Evolutionary conservation across 805 yeast genomes (phyloP).

Genomic region (Ogataea paraovalis): DNA sequence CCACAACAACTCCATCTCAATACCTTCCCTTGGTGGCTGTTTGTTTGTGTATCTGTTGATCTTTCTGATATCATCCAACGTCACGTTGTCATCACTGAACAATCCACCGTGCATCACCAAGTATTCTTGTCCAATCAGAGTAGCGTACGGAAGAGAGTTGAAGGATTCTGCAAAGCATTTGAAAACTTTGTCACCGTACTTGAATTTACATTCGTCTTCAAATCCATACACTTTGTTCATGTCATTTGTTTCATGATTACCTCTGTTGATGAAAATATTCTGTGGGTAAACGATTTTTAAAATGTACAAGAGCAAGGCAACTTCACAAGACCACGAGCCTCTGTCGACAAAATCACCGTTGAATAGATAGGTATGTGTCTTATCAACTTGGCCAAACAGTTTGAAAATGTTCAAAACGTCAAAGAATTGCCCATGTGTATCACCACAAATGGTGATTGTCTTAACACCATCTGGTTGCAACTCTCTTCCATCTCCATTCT

Average conservation of each 20-base stretch:
- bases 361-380: slow-evolving; percentile 72
- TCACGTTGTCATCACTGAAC: slow-evolving; percentile 70
- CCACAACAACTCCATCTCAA: slow-evolving; percentile 96
- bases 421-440: slow-evolving; percentile 95
- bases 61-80: slow-evolving; percentile 67
- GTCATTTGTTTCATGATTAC: slow-evolving; percentile 94
- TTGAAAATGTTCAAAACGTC: slow-evolving; percentile 81
- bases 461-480: slow-evolving; percentile 32
- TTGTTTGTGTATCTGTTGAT: slow-evolving; percentile 60
- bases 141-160: slow-evolving; percentile 79
- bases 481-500: slow-evolving; percentile 33
- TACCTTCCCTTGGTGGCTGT: slow-evolving; percentile 88
- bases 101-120: slow-evolving; percentile 95
- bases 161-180: slow-evolving; percentile 83
- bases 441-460: slow-evolving; percentile 86
- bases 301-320: slow-evolving; percentile 74
- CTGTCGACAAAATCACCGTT: slow-evolving; percentile 98
- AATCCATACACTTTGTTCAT: slow-evolving; percentile 98
- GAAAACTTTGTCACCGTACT: slow-evolving; percentile 77
- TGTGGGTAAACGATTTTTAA: slow-evolving; percentile 75
- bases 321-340: slow-evolving; percentile 98
- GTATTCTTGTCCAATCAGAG: slow-evolving; percentile 72
- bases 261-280: slow-evolving; percentile 75
- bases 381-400: slow-evolving; percentile 65
- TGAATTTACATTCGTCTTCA: slow-evolving; percentile 90